phyloP scores from a whole-genome alignment of 768 basidiomycete genomes.

The Agrocybe pediades region DNA sequence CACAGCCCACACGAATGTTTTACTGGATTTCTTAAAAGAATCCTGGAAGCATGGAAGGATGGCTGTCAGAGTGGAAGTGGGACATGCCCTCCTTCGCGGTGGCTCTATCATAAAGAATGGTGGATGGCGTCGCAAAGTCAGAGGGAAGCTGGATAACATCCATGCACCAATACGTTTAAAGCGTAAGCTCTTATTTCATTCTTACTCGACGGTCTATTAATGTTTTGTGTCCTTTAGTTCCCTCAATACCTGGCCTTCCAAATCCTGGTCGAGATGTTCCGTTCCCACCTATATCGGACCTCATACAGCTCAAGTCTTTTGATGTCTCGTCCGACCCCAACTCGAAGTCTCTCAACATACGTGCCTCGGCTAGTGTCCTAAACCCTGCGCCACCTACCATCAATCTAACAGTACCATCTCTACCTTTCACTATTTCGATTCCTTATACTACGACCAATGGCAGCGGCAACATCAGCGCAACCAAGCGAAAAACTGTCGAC shows the following conservation, averaged over 20 bases:
- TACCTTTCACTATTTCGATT: slow-evolving; percentile 52
- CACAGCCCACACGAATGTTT: slow-evolving; percentile 42
- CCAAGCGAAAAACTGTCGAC: slow-evolving; percentile 28
- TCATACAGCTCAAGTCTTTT: slow-evolving; percentile 65
- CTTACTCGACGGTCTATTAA: slow-evolving; percentile 1
- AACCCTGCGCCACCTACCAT: slow-evolving; percentile 57
- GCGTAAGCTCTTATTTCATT: slow-evolving; percentile 42
- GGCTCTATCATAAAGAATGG: slow-evolving; percentile 38
- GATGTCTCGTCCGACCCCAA: slow-evolving; percentile 32
- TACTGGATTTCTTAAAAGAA: slow-evolving; percentile 54
- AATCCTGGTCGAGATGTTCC: slow-evolving; percentile 50
- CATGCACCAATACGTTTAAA: slow-evolving; percentile 48
- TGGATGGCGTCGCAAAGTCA: slow-evolving; percentile 51
- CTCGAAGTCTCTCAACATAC: slow-evolving; percentile 34
- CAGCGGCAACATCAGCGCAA: background rate
- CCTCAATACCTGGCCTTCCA: slow-evolving; percentile 66
- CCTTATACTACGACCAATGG: too few relatives aligned
- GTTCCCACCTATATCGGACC: slow-evolving; percentile 56
- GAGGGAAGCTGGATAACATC: slow-evolving; percentile 45
- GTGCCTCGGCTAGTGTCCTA: slow-evolving; percentile 57
- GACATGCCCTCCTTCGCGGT: slow-evolving; percentile 48
- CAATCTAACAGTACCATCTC: slow-evolving; percentile 49
- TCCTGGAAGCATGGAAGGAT: slow-evolving; percentile 59
- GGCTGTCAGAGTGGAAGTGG: slow-evolving; percentile 44
- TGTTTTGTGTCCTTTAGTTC: slow-evolving; percentile 44